These are phyloP conservation scores for Ramaria sp. DNA, from an alignment of 768 basidiomycete species.

Conservation along the genomic window DNA sequence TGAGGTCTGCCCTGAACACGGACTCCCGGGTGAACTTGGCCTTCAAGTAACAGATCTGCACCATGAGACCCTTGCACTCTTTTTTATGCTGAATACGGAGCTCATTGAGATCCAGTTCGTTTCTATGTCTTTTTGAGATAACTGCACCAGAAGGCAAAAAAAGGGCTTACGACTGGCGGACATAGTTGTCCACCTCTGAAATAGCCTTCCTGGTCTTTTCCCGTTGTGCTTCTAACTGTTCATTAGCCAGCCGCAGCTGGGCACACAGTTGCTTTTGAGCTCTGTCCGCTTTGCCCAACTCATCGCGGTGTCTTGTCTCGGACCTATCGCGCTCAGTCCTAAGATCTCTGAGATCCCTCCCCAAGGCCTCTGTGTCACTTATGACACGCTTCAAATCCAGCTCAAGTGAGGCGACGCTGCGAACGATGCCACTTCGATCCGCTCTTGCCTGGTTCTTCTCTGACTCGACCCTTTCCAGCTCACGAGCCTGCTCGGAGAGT, in stretches of 20 bases:
- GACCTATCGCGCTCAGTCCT: constrained; percentile 56
- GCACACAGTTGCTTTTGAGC: constrained; percentile 57
- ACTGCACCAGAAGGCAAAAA: neutral
- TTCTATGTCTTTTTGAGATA: constrained; percentile 23
- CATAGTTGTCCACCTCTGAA: constrained; percentile 43
- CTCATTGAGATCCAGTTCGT: constrained; percentile 40
- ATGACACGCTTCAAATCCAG: constrained; percentile 66
- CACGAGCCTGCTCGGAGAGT: constrained; percentile 46
- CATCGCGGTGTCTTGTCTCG: constrained; percentile 37
- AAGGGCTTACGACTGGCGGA: constrained; percentile 45
- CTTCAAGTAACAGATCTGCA: constrained; percentile 88
- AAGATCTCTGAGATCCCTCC: constrained; percentile 61
- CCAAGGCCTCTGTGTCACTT: constrained; percentile 67
- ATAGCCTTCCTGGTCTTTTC: constrained; percentile 35
- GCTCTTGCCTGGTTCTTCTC: constrained; percentile 52
- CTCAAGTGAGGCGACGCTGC: constrained; percentile 58
- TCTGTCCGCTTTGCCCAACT: constrained; percentile 30
- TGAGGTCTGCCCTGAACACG: constrained; percentile 61
- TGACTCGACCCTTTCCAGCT: constrained; percentile 51
- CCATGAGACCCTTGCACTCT: constrained; percentile 84
- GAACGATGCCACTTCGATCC: constrained; percentile 57
- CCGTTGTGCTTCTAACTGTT: constrained; percentile 50
- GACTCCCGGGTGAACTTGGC: constrained; percentile 84
- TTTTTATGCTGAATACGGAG: constrained; percentile 63
- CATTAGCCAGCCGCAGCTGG: constrained; percentile 54